phyloP scores from a whole-genome alignment of 805 yeast species.

The Candida namnaoensis region DNA sequence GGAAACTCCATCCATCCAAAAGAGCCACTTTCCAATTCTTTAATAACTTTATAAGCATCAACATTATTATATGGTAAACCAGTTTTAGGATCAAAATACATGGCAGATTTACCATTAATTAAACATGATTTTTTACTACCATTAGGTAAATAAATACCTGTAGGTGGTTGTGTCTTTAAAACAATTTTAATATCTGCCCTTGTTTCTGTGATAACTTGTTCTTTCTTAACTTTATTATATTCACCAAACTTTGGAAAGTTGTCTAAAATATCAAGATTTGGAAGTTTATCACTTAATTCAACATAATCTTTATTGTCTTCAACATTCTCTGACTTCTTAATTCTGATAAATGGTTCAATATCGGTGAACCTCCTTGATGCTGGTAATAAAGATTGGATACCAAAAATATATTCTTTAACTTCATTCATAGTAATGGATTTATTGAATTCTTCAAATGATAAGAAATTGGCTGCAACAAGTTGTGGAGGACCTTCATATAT shows the following conservation, averaged over 20 bases:
- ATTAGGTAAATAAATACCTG: constrained; percentile 63
- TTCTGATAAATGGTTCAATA: constrained; percentile 39
- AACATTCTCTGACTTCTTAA: constrained; percentile 14
- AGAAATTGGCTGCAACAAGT: constrained; percentile 42
- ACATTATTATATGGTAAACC: constrained; percentile 84
- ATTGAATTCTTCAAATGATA: constrained; percentile 45
- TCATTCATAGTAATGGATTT: constrained; percentile 20
- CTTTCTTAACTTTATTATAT: constrained; percentile 29
- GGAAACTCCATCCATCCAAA: constrained; percentile 43
- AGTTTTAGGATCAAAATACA: constrained; percentile 79
- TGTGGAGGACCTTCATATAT: constrained; percentile 64
- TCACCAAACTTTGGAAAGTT: constrained; percentile 54
- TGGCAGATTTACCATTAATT: constrained; percentile 71
- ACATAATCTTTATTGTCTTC: constrained; percentile 25
- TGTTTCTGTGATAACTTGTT: constrained; percentile 34
- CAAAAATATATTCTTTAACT: constrained; percentile 41
- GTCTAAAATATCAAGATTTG: constrained; percentile 22
- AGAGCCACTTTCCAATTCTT: constrained; percentile 47
- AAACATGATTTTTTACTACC: constrained; percentile 63
- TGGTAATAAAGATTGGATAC: constrained; percentile 45
- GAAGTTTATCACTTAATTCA: constrained; percentile 30
- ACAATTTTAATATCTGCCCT: constrained; percentile 38
- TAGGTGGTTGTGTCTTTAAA: constrained; percentile 63
- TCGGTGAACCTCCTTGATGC: constrained; percentile 46
- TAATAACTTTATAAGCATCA: constrained; percentile 66